Conservation (phyloP, 257 asterid species). For the Leptodermis oblonga region DNA sequence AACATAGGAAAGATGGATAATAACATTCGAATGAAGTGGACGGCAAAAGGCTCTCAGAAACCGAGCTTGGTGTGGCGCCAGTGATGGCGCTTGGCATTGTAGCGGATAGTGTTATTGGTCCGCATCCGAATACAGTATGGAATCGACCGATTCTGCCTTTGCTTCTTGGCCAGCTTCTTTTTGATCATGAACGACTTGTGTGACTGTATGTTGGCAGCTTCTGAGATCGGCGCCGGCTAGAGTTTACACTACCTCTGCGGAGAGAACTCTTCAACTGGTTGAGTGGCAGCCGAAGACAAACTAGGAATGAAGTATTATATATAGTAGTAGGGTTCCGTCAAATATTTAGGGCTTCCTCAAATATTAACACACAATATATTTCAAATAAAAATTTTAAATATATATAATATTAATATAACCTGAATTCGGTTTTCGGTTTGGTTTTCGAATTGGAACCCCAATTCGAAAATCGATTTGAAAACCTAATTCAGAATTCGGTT, state of each 20-base stretch:
- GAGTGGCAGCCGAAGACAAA: too few species aligned
- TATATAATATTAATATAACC: too few species aligned
- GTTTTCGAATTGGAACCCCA: too few species aligned
- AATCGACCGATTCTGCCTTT: constrained; percentile 84
- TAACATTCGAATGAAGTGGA: neutral
- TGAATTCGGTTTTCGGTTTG: too few species aligned
- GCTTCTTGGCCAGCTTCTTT: constrained; percentile 92
- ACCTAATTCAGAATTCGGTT: too few species aligned
- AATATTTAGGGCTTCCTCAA: too few species aligned
- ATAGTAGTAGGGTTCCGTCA: too few species aligned
- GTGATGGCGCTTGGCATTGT: constrained; percentile 90
- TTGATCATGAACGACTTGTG: constrained; percentile 79
- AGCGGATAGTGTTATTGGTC: constrained; percentile 82
- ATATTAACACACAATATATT: too few species aligned
- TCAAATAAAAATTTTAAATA: too few species aligned
- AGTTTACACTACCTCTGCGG: too few species aligned
- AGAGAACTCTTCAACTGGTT: neutral
- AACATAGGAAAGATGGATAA: neutral
- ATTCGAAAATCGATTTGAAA: too few species aligned
- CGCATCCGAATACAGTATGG: constrained; percentile 86
- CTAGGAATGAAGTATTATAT: too few species aligned
- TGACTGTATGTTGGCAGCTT: constrained; percentile 47
- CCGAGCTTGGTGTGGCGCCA: constrained; percentile 99
- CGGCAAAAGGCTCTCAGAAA: constrained; percentile 27
- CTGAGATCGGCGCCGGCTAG: constrained; percentile 2